These are phyloP conservation scores for Pseudogymnoascus pannorum DNA, from an alignment of 2,329 filamentous ascomycete species.

Conservation along the genomic window DNA sequence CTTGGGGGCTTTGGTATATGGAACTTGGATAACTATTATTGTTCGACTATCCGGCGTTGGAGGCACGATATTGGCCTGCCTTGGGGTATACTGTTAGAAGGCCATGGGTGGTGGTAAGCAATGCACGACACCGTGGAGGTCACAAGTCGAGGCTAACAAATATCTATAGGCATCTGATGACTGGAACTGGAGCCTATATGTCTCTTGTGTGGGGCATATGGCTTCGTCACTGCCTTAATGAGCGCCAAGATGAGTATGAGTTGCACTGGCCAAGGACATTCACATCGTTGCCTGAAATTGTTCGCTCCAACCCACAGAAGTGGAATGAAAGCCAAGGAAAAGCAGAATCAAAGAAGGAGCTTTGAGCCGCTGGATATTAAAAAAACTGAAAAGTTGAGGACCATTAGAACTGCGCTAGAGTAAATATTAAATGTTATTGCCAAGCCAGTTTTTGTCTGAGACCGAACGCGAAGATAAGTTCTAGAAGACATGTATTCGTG, in stretches of 20 bases:
- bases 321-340: background rate
- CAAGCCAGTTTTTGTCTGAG: background rate
- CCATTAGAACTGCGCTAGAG: background rate
- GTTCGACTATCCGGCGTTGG: constrained; percentile 50
- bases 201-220: constrained; percentile 68
- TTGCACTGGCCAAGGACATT: constrained; percentile 54
- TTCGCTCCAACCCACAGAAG: constrained; percentile 12
- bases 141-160: background rate
- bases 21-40: constrained; percentile 60
- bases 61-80: constrained; percentile 57
- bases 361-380: background rate
- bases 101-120: constrained; percentile 63
- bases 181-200: constrained; percentile 61
- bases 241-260: constrained; percentile 57
- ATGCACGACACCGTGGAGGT: background rate
- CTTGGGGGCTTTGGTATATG: constrained; percentile 61
- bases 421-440: background rate
- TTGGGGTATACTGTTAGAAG: constrained; percentile 65
- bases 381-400: background rate
- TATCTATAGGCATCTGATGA: constrained; percentile 55
- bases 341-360: background rate
- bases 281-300: constrained; percentile 35
- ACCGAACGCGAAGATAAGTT: background rate
- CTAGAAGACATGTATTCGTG: background rate
- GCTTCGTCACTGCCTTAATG: constrained; percentile 62